Percentiles rank a stretch among this genome's conserved stretches.
Conservation (phyloP, 2,329 filamentous ascomycete genomes). For the Exophiala aquamarina region DNA sequence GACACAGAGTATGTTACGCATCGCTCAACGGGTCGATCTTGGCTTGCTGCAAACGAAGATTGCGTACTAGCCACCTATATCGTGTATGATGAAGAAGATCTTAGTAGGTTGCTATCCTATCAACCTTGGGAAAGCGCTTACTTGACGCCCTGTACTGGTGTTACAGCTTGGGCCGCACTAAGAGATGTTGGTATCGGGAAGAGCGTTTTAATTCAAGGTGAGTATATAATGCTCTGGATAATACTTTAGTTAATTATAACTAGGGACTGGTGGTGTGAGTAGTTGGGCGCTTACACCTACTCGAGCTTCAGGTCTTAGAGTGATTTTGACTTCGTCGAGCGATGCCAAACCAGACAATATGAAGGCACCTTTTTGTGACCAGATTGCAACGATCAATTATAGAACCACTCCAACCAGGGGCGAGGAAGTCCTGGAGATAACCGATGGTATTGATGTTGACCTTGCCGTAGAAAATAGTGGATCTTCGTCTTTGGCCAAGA, state of each 20-base stretch:
- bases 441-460: constrained; percentile 36
- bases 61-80: constrained; percentile 42
- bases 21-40: constrained; percentile 37
- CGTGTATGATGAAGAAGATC: constrained; percentile 40
- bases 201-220: constrained; percentile 44
- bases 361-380: constrained; percentile 26
- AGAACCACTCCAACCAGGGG: constrained; percentile 32
- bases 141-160: constrained; percentile 45
- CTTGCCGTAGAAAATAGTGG: constrained; percentile 44
- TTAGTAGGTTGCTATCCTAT: constrained; percentile 39
- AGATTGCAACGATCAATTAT: constrained; percentile 36
- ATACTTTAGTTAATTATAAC: too few relatives aligned
- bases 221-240: too few relatives aligned
- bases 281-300: constrained; percentile 39
- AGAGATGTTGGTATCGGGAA: constrained; percentile 40
- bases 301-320: constrained; percentile 32
- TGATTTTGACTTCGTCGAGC: constrained; percentile 41
- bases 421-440: constrained; percentile 35
- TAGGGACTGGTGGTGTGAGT: constrained; percentile 38
- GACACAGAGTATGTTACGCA: constrained; percentile 43
- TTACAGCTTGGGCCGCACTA: constrained; percentile 48
- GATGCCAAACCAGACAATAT: constrained; percentile 36
- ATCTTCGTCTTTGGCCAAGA: constrained; percentile 38
- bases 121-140: constrained; percentile 39
- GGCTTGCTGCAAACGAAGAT: constrained; percentile 47